Conservation (phyloP, 306 rosid species). For the Vachellia collinsii region DNA sequence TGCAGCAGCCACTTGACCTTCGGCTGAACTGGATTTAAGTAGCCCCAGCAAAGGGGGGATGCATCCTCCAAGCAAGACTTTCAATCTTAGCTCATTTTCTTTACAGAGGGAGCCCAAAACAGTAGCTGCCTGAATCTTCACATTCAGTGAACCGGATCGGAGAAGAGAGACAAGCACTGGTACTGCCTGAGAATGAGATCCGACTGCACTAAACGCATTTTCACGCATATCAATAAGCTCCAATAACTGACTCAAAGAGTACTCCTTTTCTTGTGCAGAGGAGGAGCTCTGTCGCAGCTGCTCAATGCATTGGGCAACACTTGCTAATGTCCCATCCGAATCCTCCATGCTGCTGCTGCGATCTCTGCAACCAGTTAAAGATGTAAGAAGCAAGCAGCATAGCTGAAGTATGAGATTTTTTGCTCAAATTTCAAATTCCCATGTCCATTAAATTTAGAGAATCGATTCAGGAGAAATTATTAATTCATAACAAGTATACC, state of each 20-base stretch:
- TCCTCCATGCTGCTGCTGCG: conserved; percentile 95
- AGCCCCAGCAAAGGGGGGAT: conserved; percentile 98
- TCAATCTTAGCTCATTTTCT: conserved; percentile 96
- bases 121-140: conserved; percentile 96
- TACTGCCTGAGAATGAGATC: conserved; percentile 99
- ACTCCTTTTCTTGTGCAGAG: conserved; percentile 83
- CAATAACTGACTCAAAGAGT: conserved; percentile 79
- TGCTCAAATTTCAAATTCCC: not conserved
- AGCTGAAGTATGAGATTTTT: not conserved
- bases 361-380: conserved; percentile 66
- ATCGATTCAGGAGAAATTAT: conserved; percentile 30
- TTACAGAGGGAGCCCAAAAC: conserved; percentile 91
- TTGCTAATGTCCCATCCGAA: conserved; percentile 97
- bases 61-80: conserved; percentile 98
- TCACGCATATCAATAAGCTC: conserved; percentile 91
- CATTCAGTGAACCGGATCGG: conserved; percentile 86
- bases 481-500: conserved; percentile 15
- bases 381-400: conserved; percentile 11
- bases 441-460: conserved; percentile 23
- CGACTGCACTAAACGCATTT: conserved; percentile 98
- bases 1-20: conserved; percentile 93
- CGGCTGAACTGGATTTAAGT: conserved; percentile 87
- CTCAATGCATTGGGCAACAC: conserved; percentile 99
- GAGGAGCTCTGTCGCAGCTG: conserved; percentile 91
- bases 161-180: conserved; percentile 99